Evolutionary conservation across 495 filamentous ascomycete genomes (phyloP).

Genomic region (Daldinia concentrica): DNA sequence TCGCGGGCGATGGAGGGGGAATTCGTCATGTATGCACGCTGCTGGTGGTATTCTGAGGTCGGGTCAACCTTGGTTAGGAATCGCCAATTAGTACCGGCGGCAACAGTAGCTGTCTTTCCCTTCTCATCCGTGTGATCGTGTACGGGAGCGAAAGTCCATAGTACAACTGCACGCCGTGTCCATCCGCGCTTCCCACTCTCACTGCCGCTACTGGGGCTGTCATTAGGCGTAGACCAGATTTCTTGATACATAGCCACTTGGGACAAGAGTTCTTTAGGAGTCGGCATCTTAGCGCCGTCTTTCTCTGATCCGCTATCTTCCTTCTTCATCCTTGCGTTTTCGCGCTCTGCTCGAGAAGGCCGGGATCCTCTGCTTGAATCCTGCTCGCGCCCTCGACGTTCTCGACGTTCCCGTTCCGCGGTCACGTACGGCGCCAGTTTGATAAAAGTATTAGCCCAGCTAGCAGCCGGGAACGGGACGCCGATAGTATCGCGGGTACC

Average conservation of each 20-base stretch:
- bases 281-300: conserved; percentile 32
- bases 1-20: conserved; percentile 45
- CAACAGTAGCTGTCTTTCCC: conserved; percentile 42
- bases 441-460: conserved; percentile 59
- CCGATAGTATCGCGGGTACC: conserved; percentile 49
- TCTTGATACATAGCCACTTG: conserved; percentile 63
- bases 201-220: conserved; percentile 14
- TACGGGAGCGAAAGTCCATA: conserved; percentile 60
- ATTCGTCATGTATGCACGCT: conserved; percentile 50
- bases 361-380: conserved; percentile 34
- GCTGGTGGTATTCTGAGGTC: conserved; percentile 55
- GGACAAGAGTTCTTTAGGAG: conserved; percentile 57
- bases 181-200: conserved; percentile 45
- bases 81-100: conserved; percentile 54
- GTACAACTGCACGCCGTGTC: conserved; percentile 55
- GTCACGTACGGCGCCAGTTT: conserved; percentile 56
- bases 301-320: conserved; percentile 42
- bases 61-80: conserved; percentile 60
- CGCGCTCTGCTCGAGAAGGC: conserved; percentile 42
- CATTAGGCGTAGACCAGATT: conserved; percentile 55
- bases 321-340: conserved; percentile 44
- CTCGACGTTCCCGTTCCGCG: conserved; percentile 44
- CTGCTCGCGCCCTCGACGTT: conserved; percentile 36
- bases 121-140: conserved; percentile 51
- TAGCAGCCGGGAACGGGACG: conserved; percentile 60